Percentiles rank a stretch among this genome's conserved stretches.
phyloP scores from a whole-genome alignment of 768 basidiomycete genomes.

The Strobilomyces confusus region DNA sequence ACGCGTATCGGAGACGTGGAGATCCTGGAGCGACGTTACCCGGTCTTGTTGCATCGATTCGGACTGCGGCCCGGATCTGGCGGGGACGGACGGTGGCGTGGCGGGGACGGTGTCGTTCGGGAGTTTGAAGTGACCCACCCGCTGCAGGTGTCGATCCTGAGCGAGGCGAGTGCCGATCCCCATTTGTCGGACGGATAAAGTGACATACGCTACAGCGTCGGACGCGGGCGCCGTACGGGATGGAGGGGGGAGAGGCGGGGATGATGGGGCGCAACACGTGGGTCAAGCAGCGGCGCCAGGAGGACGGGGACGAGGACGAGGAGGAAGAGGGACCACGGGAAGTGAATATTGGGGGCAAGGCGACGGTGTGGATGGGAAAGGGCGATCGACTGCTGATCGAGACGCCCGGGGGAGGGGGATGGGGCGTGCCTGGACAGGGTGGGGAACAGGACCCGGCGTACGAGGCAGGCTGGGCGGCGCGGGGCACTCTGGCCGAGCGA shows the following conservation, averaged over 20 bases:
- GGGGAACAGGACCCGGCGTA: neutral
- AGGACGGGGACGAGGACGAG: slow-evolving; percentile 60
- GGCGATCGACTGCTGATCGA: slow-evolving; percentile 78
- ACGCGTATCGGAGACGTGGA: slow-evolving; percentile 93
- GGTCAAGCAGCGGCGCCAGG: slow-evolving; percentile 64
- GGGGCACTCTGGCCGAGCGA: neutral
- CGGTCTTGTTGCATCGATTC: slow-evolving; percentile 84
- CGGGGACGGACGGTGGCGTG: slow-evolving; percentile 67
- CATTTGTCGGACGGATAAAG: neutral
- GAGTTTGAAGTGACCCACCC: slow-evolving; percentile 79
- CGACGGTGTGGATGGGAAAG: slow-evolving; percentile 82
- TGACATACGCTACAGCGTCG: slow-evolving; percentile 50
- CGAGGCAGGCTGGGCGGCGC: neutral
- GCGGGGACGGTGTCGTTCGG: slow-evolving; percentile 82
- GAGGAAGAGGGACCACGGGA: slow-evolving; percentile 40
- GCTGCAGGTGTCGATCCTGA: slow-evolving; percentile 84
- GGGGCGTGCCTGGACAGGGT: slow-evolving; percentile 43
- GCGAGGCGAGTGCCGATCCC: slow-evolving; percentile 51
- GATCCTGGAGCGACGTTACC: slow-evolving; percentile 90
- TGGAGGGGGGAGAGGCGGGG: slow-evolving; percentile 75
- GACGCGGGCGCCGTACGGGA: slow-evolving; percentile 81
- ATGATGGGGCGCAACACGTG: slow-evolving; percentile 81
- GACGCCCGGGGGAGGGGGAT: slow-evolving; percentile 90
- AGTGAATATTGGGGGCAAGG: slow-evolving; percentile 90
- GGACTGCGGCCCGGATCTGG: slow-evolving; percentile 67